These are phyloP conservation scores for Yarrowia sp. DNA, from an alignment of 805 yeast genomes.

Conservation along the genomic window DNA sequence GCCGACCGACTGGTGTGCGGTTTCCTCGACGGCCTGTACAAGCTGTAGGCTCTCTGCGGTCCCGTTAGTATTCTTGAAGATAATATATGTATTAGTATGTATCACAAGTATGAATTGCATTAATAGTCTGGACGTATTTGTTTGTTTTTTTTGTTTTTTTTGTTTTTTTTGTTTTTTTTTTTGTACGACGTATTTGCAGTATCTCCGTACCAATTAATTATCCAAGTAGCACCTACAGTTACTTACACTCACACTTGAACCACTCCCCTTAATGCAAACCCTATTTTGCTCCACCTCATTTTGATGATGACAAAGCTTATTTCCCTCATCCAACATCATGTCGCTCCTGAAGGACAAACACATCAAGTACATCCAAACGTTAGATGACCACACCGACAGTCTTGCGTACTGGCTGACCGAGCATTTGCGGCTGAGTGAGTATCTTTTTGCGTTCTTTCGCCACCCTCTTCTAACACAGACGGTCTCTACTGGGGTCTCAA, in stretches of 20 bases:
- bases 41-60: constrained; percentile 37
- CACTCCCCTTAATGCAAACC: no score
- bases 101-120: no score
- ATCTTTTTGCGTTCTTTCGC: neutral
- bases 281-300: neutral
- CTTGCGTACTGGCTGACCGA: constrained; percentile 86
- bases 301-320: neutral
- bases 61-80: neutral
- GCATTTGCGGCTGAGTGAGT: constrained; percentile 68
- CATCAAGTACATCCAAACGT: constrained; percentile 52
- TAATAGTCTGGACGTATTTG: no score
- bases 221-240: no score
- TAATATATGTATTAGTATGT: constrained; percentile 4
- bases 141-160: no score
- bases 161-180: no score
- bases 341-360: constrained; percentile 48
- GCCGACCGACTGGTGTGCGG: constrained; percentile 77
- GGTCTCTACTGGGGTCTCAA: constrained; percentile 96
- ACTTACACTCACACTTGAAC: no score
- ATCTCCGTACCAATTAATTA: no score
- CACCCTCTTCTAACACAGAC: constrained; percentile 36
- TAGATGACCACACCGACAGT: constrained; percentile 56
- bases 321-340: constrained; percentile 8
- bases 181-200: no score
- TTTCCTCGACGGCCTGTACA: constrained; percentile 78